phyloP scores from a whole-genome alignment of 2,329 filamentous ascomycete genomes.

The Phyllosticta ampelicida region DNA sequence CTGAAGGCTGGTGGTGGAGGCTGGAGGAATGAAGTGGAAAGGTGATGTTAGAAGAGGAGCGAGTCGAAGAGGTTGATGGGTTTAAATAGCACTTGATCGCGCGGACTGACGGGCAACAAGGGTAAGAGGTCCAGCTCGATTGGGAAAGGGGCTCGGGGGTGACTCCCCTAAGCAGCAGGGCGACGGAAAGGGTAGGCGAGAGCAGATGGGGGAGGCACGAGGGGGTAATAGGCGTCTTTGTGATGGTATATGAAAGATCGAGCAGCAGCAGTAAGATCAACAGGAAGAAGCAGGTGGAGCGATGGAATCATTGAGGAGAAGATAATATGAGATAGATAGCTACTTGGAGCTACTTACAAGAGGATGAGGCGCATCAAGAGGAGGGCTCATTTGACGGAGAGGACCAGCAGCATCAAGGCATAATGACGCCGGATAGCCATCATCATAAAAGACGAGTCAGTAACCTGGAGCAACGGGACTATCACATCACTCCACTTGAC shows the following conservation, averaged over 20 bases:
- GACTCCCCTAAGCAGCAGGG: too few species aligned
- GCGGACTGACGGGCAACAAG: too few species aligned
- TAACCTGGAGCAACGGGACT: not conserved
- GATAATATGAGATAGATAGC: not conserved
- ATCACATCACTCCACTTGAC: not conserved
- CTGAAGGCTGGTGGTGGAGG: not conserved
- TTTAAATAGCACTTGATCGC: not conserved
- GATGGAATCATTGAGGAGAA: not conserved
- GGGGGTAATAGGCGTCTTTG: not conserved
- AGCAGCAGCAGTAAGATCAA: not conserved
- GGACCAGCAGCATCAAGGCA: not conserved
- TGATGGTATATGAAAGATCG: not conserved
- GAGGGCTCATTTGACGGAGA: not conserved
- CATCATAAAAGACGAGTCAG: not conserved
- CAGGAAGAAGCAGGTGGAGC: not conserved
- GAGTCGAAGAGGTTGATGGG: not conserved
- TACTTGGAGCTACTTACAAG: not conserved
- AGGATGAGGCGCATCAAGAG: not conserved
- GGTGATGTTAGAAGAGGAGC: slow-evolving; percentile 8
- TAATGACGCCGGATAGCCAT: not conserved
- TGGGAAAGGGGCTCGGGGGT: too few species aligned
- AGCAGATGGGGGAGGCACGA: not conserved
- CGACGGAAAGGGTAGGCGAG: not conserved
- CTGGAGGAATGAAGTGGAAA: slow-evolving; percentile 3
- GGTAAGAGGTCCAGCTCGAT: too few species aligned